These are phyloP conservation scores for Candida oleophila DNA, from an alignment of 805 yeast genomes.

Conservation along the genomic window DNA sequence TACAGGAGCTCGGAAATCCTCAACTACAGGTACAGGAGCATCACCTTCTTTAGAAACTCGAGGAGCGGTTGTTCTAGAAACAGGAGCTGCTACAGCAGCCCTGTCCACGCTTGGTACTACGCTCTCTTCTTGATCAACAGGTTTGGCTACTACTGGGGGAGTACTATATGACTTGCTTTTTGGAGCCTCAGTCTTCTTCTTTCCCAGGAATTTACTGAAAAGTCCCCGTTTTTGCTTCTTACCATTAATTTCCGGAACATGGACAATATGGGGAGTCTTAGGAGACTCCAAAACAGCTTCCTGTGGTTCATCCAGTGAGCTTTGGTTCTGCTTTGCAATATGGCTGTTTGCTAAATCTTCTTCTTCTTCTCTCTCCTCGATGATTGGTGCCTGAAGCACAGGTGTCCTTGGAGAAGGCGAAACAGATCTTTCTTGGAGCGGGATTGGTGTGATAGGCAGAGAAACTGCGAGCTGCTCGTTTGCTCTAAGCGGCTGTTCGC, in stretches of 20 bases:
- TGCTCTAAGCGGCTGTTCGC: neutral
- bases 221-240: neutral
- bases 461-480: neutral
- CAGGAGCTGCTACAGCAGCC: neutral
- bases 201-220: neutral
- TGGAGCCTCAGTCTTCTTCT: neutral
- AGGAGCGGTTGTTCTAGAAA: neutral
- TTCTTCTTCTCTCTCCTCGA: neutral
- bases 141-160: neutral
- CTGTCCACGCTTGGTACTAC: neutral
- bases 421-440: neutral
- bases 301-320: neutral
- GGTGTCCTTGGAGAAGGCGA: neutral
- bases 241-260: neutral
- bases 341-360: neutral
- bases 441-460: neutral
- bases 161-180: neutral
- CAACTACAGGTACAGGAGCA: neutral
- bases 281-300: neutral
- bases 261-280: neutral
- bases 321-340: no score
- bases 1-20: no score
- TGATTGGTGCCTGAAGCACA: neutral
- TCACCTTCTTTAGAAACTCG: neutral
- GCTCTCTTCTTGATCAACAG: neutral